Evolutionary conservation across 345 rosid genomes (phyloP), one percentile per base, ranked within the genome.

Genomic region (Turnera subulata): DNA sequence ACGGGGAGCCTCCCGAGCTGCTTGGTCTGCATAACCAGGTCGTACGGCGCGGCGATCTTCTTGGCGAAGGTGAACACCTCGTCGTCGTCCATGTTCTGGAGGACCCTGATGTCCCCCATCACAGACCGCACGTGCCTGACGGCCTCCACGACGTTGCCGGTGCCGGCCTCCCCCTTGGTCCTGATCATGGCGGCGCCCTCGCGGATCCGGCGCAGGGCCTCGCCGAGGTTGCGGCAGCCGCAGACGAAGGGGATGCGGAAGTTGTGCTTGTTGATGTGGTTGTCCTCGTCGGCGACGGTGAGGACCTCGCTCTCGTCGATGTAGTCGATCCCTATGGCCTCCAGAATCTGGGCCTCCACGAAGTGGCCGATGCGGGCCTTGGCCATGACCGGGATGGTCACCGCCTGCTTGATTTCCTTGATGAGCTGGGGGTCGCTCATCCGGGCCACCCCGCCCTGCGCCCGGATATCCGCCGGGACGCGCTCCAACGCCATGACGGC

Each of bases 151-250:
- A 88, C 59, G 61, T 88, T 88, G 6, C 96, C 96, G 0, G 88
- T 85, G 4, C 96, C 96, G 0, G 93, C 96, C 61, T 88, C 94
- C 0, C 94, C 96, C 56, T 88, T 85, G 15, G 96, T 88, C 16
- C 96, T 65, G 25, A 88, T 88, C 96, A 88, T 88, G 1, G 91
- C 91, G 0, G 96, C 88, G 6, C 93, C 90, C 58, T 88, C 96
- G 4, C 88, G 84, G 53, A 85, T 77, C 62, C 93, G 51, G 22
- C 93, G 46, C 38, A 88, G 70, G 1, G 94, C 96, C 55, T 88
- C 93, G 5, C 96, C 96, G 25, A 88, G 70, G 33, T 85, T 88
- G 24, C 95, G 73, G 69, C 93, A 88, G 1, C 91, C 93, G 33
- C 96, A 88, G 4, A 90, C 95, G 57, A 90, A 89, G 2, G 96